Conservation (phyloP, 2,329 filamentous ascomycete genomes). For the Xylaria arbuscula region DNA sequence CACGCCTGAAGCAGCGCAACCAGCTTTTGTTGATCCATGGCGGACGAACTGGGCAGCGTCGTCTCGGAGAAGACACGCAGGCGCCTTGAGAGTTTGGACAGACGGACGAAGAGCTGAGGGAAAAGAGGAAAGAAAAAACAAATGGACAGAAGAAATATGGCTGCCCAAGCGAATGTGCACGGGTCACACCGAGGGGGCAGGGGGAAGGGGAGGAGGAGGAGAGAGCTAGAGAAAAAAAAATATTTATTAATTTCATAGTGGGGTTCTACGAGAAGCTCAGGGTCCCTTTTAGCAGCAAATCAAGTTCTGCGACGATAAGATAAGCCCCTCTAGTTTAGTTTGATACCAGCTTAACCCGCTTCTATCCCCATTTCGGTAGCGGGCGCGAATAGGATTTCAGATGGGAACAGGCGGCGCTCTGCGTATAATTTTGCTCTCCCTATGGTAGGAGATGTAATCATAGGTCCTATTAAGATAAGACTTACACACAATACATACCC, state of each 20-base stretch:
- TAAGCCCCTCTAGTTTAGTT: constrained; percentile 25
- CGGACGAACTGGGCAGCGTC: constrained; percentile 40
- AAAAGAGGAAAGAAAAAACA: constrained; percentile 4
- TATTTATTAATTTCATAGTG: constrained; percentile 39
- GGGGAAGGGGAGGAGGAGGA: constrained; percentile 16
- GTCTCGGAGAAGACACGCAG: constrained; percentile 28
- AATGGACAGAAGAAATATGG: constrained; percentile 26
- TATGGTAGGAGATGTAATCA: too few species aligned
- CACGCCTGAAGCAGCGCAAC: constrained; percentile 87
- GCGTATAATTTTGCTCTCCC: neutral
- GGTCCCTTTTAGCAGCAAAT: constrained; percentile 7
- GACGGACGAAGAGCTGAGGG: constrained; percentile 8
- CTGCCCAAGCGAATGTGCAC: constrained; percentile 31
- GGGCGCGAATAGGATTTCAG: neutral
- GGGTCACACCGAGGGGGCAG: constrained; percentile 27
- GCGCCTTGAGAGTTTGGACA: constrained; percentile 26
- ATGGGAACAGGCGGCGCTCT: neutral
- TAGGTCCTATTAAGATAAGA: too few species aligned
- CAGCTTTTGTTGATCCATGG: constrained; percentile 85
- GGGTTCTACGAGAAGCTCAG: constrained; percentile 27
- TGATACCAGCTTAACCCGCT: neutral
- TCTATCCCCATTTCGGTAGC: neutral
- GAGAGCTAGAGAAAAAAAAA: constrained; percentile 37
- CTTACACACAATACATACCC: too few species aligned
- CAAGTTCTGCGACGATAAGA: constrained; percentile 32